Percentiles rank a stretch among this genome's conserved stretches.
Evolutionary conservation across 805 yeast species (phyloP).

Genomic region (Lipomyces yamadae): DNA sequence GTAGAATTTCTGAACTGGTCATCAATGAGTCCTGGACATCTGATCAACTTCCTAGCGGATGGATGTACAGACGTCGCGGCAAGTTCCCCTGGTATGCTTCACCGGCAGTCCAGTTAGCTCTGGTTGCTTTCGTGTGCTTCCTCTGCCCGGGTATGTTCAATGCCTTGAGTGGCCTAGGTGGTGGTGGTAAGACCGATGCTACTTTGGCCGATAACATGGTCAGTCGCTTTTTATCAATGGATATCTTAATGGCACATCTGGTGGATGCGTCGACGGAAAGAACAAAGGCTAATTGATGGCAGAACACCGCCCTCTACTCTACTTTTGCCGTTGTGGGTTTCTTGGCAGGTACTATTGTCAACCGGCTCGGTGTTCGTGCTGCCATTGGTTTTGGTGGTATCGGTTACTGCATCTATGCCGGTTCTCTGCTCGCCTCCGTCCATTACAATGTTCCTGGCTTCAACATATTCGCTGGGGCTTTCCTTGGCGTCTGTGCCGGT

Average conservation of each 20-base stretch:
- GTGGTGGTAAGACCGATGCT: background rate
- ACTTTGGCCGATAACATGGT: background rate
- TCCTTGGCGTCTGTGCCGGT: background rate
- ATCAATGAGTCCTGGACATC: too few relatives aligned
- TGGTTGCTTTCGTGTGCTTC: too few relatives aligned
- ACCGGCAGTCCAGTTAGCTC: too few relatives aligned
- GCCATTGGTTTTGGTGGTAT: background rate
- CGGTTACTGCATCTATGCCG: background rate
- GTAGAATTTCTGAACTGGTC: too few relatives aligned
- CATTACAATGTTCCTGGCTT: background rate
- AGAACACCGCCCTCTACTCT: background rate
- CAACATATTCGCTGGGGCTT: background rate
- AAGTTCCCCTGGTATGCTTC: too few relatives aligned
- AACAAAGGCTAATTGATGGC: background rate
- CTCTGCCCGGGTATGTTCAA: too few relatives aligned
- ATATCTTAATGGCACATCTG: too few relatives aligned
- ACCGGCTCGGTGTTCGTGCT: background rate
- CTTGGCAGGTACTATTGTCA: background rate
- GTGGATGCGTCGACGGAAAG: too few relatives aligned
- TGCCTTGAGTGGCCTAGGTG: background rate
- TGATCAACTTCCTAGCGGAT: too few relatives aligned
- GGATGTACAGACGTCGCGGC: too few relatives aligned
- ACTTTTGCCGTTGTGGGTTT: background rate
- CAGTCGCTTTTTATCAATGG: background rate
- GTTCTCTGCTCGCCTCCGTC: background rate